These are phyloP conservation scores for Tylopilus orsonianus DNA, from an alignment of 1,284 basidiomycete species.

Conservation along the genomic window DNA sequence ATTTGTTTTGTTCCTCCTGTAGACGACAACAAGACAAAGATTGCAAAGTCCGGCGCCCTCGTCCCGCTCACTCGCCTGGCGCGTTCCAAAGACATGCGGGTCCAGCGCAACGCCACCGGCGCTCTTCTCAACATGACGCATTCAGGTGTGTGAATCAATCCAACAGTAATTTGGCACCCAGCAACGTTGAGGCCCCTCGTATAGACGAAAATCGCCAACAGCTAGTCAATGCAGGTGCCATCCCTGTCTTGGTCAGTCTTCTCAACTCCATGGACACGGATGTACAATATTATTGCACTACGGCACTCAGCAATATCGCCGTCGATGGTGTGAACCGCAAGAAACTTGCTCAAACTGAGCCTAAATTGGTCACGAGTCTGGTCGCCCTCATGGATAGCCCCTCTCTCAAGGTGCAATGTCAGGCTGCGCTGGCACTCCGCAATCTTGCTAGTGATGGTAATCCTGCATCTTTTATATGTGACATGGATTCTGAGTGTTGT, in stretches of 20 bases:
- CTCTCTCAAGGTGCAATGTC: slow-evolving; percentile 98
- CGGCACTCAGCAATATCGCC: slow-evolving; percentile 97
- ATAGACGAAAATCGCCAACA: slow-evolving; percentile 96
- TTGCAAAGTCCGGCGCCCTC: slow-evolving; percentile 97
- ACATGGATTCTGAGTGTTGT: slow-evolving; percentile 5
- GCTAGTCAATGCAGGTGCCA: slow-evolving; percentile 97
- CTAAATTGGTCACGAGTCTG: slow-evolving; percentile 92
- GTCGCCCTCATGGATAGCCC: slow-evolving; percentile 97
- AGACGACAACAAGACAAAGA: slow-evolving; percentile 99
- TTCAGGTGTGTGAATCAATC: slow-evolving; percentile 61
- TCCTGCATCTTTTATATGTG: not conserved
- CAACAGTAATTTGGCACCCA: not conserved
- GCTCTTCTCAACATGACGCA: slow-evolving; percentile 99
- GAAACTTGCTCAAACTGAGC: slow-evolving; percentile 93
- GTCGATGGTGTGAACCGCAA: slow-evolving; percentile 94
- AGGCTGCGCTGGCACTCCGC: slow-evolving; percentile 93
- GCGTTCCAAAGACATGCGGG: slow-evolving; percentile 98
- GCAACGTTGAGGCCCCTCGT: slow-evolving; percentile 12
- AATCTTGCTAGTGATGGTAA: slow-evolving; percentile 96
- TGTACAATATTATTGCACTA: slow-evolving; percentile 99
- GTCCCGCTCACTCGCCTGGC: slow-evolving; percentile 96
- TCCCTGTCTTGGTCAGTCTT: slow-evolving; percentile 94
- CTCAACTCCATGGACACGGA: slow-evolving; percentile 98
- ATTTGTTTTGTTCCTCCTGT: slow-evolving; percentile 8
- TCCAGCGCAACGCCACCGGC: slow-evolving; percentile 98